These are phyloP conservation scores for Tardiomyces blankii DNA, from an alignment of 1,139 yeast genomes.

Conservation along the genomic window DNA sequence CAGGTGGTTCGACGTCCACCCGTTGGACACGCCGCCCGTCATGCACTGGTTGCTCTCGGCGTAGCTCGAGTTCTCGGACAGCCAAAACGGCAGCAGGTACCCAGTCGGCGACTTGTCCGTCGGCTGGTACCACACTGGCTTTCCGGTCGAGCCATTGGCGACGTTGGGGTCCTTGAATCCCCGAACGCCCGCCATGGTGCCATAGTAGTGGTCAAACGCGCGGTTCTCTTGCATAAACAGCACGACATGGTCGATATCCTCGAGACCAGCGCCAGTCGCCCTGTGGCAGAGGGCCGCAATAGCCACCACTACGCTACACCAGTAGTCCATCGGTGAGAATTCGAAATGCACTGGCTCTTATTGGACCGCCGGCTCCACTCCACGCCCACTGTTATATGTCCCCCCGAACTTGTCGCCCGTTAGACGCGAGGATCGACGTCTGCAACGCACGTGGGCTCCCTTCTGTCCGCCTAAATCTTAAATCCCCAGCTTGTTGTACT, in stretches of 20 bases:
- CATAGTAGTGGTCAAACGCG: constrained; percentile 20
- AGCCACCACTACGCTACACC: too few relatives aligned
- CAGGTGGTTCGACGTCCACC: constrained; percentile 16
- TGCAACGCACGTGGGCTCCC: too few relatives aligned
- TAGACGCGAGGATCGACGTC: too few relatives aligned
- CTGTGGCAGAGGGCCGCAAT: too few relatives aligned
- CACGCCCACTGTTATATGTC: too few relatives aligned
- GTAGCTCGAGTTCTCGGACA: constrained; percentile 10
- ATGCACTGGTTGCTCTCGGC: constrained; percentile 15
- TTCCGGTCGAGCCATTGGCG: neutral
- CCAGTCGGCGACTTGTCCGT: constrained; percentile 4
- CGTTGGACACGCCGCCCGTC: constrained; percentile 14
- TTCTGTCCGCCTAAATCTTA: too few relatives aligned
- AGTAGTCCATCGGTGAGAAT: too few relatives aligned
- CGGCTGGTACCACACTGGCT: constrained; percentile 7
- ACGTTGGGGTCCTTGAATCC: constrained; percentile 21
- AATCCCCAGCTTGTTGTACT: too few relatives aligned
- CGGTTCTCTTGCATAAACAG: constrained; percentile 21
- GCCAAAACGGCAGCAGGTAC: constrained; percentile 11
- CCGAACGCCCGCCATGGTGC: constrained; percentile 21
- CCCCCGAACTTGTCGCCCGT: too few relatives aligned
- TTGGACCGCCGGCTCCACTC: too few relatives aligned
- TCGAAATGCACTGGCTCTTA: too few relatives aligned
- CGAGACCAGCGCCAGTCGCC: neutral
- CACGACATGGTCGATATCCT: constrained; percentile 15